These are phyloP conservation scores for Alternaria arborescens DNA, from an alignment of 2,329 filamentous ascomycete genomes.

Conservation along the genomic window DNA sequence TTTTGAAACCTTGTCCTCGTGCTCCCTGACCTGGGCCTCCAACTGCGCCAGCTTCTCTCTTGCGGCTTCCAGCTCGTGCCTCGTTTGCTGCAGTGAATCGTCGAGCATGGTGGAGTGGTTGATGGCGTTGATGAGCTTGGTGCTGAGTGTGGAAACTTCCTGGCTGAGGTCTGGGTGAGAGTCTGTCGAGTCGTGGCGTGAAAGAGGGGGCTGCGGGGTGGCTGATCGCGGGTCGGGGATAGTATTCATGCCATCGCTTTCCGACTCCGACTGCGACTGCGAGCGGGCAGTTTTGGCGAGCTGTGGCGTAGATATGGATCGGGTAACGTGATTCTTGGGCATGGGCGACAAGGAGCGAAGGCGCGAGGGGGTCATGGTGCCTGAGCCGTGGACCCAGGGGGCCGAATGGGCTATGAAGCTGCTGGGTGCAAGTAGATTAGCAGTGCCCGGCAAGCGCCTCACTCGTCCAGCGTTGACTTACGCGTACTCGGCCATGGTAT, in stretches of 20 bases:
- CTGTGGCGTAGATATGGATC: constrained; percentile 50
- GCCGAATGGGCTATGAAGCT: constrained; percentile 47
- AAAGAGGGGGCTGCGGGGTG: constrained; percentile 45
- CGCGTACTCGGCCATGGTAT: constrained; percentile 38
- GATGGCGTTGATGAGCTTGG: constrained; percentile 96
- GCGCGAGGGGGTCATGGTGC: constrained; percentile 47
- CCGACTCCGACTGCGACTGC: constrained; percentile 52
- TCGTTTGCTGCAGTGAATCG: constrained; percentile 82
- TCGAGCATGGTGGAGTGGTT: constrained; percentile 94
- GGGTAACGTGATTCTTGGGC: constrained; percentile 49
- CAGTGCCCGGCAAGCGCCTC: constrained; percentile 16
- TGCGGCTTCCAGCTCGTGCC: constrained; percentile 81
- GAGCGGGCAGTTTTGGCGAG: constrained; percentile 43
- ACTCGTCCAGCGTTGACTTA: constrained; percentile 22
- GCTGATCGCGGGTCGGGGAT: constrained; percentile 64
- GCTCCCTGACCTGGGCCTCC: constrained; percentile 73
- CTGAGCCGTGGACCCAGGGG: constrained; percentile 45
- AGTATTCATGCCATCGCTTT: constrained; percentile 71
- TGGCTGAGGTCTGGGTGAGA: constrained; percentile 69
- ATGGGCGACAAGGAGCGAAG: constrained; percentile 48
- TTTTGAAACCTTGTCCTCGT: constrained; percentile 73
- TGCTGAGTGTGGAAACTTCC: constrained; percentile 90
- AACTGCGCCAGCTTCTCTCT: constrained; percentile 72
- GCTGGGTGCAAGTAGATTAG: constrained; percentile 21
- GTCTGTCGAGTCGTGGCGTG: constrained; percentile 56